A percentile compares a stretch with the other conserved stretches of the same genome.
phyloP scores from a whole-genome alignment of 2,329 filamentous ascomycete genomes.

The Pestalotiopsis sp. region DNA sequence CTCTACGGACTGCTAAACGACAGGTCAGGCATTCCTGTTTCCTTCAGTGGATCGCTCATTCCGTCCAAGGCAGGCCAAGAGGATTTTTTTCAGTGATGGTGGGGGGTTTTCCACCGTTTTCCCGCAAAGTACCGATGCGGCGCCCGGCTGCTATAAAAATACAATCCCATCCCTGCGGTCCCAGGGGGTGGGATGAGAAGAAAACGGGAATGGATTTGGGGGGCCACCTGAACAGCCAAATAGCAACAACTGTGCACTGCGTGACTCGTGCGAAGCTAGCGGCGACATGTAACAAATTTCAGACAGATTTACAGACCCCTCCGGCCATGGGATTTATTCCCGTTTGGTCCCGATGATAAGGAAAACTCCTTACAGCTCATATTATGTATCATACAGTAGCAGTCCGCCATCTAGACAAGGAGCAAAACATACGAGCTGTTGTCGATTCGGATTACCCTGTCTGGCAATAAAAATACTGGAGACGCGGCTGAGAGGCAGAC shows the following conservation, averaged over 20 bases:
- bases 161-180: background rate
- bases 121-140: background rate
- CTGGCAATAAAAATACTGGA: background rate
- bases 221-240: background rate
- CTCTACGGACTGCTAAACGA: background rate
- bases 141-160: background rate
- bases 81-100: background rate
- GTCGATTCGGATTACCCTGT: background rate
- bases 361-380: background rate
- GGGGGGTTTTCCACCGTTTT: background rate
- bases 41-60: background rate
- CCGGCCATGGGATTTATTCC: background rate
- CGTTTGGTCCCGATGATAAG: background rate
- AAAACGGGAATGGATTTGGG: background rate
- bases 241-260: background rate
- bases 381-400: background rate
- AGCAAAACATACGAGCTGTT: background rate
- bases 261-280: slow-evolving; percentile 6
- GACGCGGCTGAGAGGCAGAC: background rate
- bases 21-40: background rate
- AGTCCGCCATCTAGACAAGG: background rate
- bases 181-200: background rate
- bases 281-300: slow-evolving; percentile 2
- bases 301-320: background rate
- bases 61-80: background rate